Conservation (phyloP, 495 filamentous ascomycete species). For the Daldinia bambusicola region DNA sequence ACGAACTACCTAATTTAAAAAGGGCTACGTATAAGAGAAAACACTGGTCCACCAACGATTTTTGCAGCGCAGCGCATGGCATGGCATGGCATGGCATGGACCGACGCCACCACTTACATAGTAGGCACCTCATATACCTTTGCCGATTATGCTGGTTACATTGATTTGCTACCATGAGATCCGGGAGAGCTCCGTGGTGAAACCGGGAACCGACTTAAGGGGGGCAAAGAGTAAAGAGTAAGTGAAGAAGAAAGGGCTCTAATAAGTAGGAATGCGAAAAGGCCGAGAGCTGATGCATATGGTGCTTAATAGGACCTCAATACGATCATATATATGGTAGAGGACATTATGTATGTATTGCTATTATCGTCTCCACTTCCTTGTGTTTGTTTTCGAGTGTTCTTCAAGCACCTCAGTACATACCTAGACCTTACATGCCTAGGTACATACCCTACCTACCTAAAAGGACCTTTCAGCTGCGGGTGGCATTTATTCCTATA, state of each 20-base stretch:
- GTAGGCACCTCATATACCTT: not conserved
- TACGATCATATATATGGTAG: too few species aligned
- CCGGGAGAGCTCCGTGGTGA: conserved; percentile 5
- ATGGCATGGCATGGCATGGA: too few species aligned
- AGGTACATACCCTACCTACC: too few species aligned
- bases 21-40: conserved; percentile 26
- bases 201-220: not conserved
- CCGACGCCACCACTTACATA: not conserved
- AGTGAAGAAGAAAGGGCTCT: not conserved
- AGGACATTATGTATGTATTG: too few species aligned
- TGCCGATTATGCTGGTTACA: not conserved
- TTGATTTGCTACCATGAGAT: conserved; percentile 10
- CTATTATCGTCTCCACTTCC: not conserved
- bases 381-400: conserved; percentile 1
- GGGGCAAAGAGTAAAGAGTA: conserved; percentile 2
- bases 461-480: not conserved
- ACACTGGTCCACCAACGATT: conserved; percentile 22
- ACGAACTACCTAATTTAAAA: conserved; percentile 17
- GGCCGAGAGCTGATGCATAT: not conserved
- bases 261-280: not conserved
- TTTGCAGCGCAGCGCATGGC: conserved; percentile 1
- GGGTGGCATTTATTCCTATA: too few species aligned
- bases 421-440: too few species aligned
- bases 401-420: not conserved
- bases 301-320: too few species aligned